Evolutionary conservation across 2,329 filamentous ascomycete species (phyloP), one percentile per base, ranked within the genome.

Genomic region (Phyllosticta citribraziliensis): DNA sequence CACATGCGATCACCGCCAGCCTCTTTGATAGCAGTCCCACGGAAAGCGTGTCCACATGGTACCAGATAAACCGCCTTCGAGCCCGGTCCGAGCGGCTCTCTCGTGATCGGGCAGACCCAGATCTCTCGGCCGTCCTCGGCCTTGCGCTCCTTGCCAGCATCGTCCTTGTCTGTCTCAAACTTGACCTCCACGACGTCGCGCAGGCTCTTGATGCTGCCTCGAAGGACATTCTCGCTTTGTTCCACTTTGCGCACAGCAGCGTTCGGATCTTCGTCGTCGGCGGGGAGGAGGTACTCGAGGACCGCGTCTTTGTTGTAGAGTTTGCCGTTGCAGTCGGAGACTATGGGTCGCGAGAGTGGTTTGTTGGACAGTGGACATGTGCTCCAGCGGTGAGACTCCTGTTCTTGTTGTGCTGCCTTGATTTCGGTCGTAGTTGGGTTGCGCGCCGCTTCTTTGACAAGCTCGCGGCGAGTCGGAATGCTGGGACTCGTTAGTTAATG

Each of bases 261-360:
- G 65, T 77, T 78, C 54, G 78, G 77, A 19, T 76, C 84, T 24
- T 76, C 76, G 47, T 82, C 78, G 40, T 81, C 79, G 53, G 76
- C 75, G 0, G 79, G 79, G 1, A 89, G 76, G 2, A 90, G 76
- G 64, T 81, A 85, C 68, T 87, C 83, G 61, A 99, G 80, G 20
- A 97, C 82, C 0, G 91, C 86, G 71, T 97, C 92, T 76, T 97
- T 97, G 72, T 96, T 97, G 81, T 96, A 99, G 0, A 99, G 81
- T 20, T 86, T 86, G 1, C 95, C 95, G 4, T 83, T 81, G 64
- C 82, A 88, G 74, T 99, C 94, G 0, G 91, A 94, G 0, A 96
- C 92, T 17, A 92, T 84, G 4, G 89, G 88, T 53, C 84, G 79
- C 22, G 85, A 82, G 20, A 99, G 83, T 0, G 84, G 83, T 63